Base-by-base conservation (phyloP, 139 green algal genomes). In the Micractinium conductrix region DNA sequence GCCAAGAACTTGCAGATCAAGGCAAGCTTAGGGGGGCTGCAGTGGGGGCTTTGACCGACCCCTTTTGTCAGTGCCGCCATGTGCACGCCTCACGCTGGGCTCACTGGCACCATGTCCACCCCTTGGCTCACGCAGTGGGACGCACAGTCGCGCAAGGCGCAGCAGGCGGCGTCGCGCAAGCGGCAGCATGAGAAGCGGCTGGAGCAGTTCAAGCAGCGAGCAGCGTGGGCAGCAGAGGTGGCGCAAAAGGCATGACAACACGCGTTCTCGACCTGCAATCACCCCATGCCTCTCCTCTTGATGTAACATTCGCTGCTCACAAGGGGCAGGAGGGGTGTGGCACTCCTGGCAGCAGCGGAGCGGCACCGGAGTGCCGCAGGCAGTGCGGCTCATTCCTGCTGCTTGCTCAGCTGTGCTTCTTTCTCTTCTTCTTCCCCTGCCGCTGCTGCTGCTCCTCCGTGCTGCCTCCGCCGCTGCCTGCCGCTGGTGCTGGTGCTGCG, bases 1-100 rank as follows among this genome's bases (percentile, higher is more conserved):
- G 35, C 74, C 16, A 87, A 83, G 62, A 21, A 43, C 42, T 24
- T 76, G 73, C 60, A 79, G 62, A 83, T 71, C 44, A 79, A 76
- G 81, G 81, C 73, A 58, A 38, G 81, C 37, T 12, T 12, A 14
- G 30, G 30, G 10, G 45, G 73, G 45, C 53, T 24, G 19, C 53
- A 62, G 53, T 21, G 5, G 53, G 53, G 24, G 6, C 5, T 9
- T 62, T 19, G 53, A 62, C 17, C n/a, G n/a, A n/a, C n/a, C n/a
- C n/a, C n/a, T n/a, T n/a, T n/a, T n/a, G n/a, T n/a, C n/a, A n/a
- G n/a, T n/a, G n/a, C n/a, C n/a, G n/a, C n/a, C n/a, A n/a, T n/a
- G n/a, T n/a, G n/a, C n/a, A n/a, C n/a, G n/a, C n/a, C n/a, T n/a
- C n/a, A n/a, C n/a, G n/a, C n/a, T n/a, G n/a, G n/a, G n/a, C n/a